Base-by-base conservation (phyloP, 2,329 filamentous ascomycete genomes). In the Plenodomus tracheiphilus region DNA sequence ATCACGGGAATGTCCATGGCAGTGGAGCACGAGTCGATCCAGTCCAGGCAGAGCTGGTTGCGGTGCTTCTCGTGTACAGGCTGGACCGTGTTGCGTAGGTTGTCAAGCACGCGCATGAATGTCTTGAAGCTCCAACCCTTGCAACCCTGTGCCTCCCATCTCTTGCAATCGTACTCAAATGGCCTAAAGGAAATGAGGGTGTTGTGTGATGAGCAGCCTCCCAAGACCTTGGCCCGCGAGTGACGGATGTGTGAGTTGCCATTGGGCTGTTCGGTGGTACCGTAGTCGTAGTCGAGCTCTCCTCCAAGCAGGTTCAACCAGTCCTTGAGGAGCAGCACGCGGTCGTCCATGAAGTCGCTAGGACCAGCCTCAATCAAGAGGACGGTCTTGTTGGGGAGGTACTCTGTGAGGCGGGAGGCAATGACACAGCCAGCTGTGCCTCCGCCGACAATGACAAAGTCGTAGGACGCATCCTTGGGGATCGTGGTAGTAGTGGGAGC, bases 181-280 rank as follows among this genome's bases (percentile, higher is more conserved):
- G 91, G 90, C 20, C 91, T 85, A 83, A 96, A 96, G 16, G 89
- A 94, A 73, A 96, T 96, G 64, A 96, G 80, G 17, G 91, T 96
- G 77, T 96, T 96, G 81, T 96, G 91, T 51, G 88, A 93, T 38
- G 91, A 95, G 80, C 91, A 96, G 59, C 91, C 91, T 61, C 91
- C 91, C 22, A 96, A 82, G 34, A 96, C 91, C 79, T 96, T 96
- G 56, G 91, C 91, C 54, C 91, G 87, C 13, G 91, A 95, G 78
- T 96, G 91, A 58, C 91, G 86, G 76, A 96, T 96, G 76, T 91
- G 83, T 47, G 89, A 94, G 79, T 96, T 96, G 69, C 91, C 90
- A 83, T 75, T 94, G 56, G 91, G 91, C 78, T 96, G 91, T 75
- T 95, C 90, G 40, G 86, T 90, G 28, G 91, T 96, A 65, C 84